Conservation (phyloP, 139 green algal species). For the Picochlorum sp. region DNA sequence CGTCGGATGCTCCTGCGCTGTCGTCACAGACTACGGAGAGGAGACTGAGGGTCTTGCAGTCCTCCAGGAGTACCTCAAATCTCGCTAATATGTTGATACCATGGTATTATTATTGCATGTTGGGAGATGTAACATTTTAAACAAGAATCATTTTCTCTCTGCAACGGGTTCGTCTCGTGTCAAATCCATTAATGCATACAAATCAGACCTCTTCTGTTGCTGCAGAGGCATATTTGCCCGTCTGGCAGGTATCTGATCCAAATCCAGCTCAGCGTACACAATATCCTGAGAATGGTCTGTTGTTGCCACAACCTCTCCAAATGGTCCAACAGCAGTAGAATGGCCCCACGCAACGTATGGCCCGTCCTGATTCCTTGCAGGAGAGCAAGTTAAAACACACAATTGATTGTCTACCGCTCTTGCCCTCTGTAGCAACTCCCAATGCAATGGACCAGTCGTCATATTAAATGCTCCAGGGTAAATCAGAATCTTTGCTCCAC, state of each 20-base stretch:
- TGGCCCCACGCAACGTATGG: conserved; percentile 67
- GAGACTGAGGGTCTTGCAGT: conserved; percentile 89
- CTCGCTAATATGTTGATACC: conserved; percentile 15
- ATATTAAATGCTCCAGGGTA: conserved; percentile 65
- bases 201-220: conserved; percentile 67
- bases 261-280: conserved; percentile 60
- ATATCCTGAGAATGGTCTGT: conserved; percentile 47
- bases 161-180: conserved; percentile 9
- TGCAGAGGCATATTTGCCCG: conserved; percentile 65
- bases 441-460: conserved; percentile 79
- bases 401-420: conserved; percentile 92
- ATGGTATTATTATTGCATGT: not conserved
- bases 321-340: conserved; percentile 62
- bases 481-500: conserved; percentile 76
- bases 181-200: conserved; percentile 68
- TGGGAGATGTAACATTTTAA: not conserved
- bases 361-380: conserved; percentile 48
- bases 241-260: conserved; percentile 42
- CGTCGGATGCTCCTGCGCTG: conserved; percentile 87
- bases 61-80: conserved; percentile 94
- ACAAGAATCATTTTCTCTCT: not conserved
- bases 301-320: conserved; percentile 69
- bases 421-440: conserved; percentile 83
- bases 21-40: conserved; percentile 96
- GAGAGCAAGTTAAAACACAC: conserved; percentile 86